Evolutionary conservation across 805 yeast species (phyloP).

Genomic region (Pichia cabralensis): DNA sequence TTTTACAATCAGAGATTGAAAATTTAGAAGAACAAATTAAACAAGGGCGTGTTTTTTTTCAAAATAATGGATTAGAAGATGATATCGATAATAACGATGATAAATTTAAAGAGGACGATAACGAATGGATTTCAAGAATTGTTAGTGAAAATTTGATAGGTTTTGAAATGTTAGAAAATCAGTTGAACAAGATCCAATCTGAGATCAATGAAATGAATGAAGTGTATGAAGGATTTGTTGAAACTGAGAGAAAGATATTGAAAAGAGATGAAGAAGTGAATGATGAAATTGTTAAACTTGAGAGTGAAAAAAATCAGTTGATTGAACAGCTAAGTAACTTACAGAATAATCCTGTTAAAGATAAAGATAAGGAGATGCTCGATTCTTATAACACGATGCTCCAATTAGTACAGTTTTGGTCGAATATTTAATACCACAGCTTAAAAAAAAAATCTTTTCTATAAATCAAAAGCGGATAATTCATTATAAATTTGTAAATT

Average conservation of each 20-base stretch:
- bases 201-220: slow-evolving; percentile 2
- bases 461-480: no score
- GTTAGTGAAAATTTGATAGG: slow-evolving; percentile 1
- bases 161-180: slow-evolving; percentile 2
- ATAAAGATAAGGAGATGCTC: no score
- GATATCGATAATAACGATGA: background rate
- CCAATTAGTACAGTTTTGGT: no score
- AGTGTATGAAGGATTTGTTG: background rate
- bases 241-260: background rate
- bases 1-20: slow-evolving; percentile 24
- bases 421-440: no score
- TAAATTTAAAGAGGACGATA: background rate
- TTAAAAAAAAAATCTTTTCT: no score
- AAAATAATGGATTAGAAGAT: slow-evolving; percentile 2
- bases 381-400: no score
- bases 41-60: slow-evolving; percentile 1
- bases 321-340: slow-evolving; percentile 16
- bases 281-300: slow-evolving; percentile 14
- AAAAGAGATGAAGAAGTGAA: background rate
- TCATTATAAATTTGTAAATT: no score
- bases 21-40: slow-evolving; percentile 12
- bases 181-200: background rate
- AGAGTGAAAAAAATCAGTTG: slow-evolving; percentile 1
- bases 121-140: slow-evolving; percentile 2
- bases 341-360: no score